Evolutionary conservation across 768 basidiomycete species (phyloP), one percentile per base, ranked within the genome.

Genomic region (Lactifluus echinatus): DNA sequence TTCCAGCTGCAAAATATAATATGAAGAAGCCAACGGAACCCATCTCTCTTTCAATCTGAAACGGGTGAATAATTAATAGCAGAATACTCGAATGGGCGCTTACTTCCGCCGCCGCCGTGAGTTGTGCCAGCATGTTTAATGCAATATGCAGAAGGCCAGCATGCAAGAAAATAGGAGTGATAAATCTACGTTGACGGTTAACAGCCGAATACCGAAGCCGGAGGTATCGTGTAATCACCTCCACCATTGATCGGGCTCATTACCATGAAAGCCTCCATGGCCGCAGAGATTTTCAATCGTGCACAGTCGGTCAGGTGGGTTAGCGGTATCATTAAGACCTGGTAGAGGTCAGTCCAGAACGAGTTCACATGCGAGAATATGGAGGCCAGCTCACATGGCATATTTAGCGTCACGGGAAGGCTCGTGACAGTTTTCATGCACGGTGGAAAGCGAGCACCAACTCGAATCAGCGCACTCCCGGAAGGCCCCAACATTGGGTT

Each of bases 401-500:
- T 72, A 17, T 68, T 67, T 0, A 78, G 79, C 2, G 79, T 77
- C 15, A 75, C 74, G 40, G 83, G 77, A 11, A 90, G 70, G 10
- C 71, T 76, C 29, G 70, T 63, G 7, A 93, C 82, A 5, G 69
- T 63, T 67, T 92, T 93, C 89, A 94, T 94, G 64, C 93, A 95
- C 0, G 93, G 88, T 14, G 90, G 89, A 67, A 93, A 96, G 26
- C 95, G 87, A 23, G 95, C 93, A 2, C 94, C 94, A 50, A 91
- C 73, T 64, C 87, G 81, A 57, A 97, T 90, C 14, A 98, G 74
- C 2, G 86, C 91, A 45, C 84, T 84, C 47, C 79, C 80, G 0
- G 89, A 87, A 3, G 95, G 95, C 2, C 95, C 95, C 17, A 98
- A 76, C 90, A 95, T 91, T 4, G 84, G 84, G 65, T 94, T 95